Percentiles rank a stretch among this genome's conserved stretches.
Conservation (phyloP, 176 grass and related monocot species). For the Eragrostis curvula region DNA sequence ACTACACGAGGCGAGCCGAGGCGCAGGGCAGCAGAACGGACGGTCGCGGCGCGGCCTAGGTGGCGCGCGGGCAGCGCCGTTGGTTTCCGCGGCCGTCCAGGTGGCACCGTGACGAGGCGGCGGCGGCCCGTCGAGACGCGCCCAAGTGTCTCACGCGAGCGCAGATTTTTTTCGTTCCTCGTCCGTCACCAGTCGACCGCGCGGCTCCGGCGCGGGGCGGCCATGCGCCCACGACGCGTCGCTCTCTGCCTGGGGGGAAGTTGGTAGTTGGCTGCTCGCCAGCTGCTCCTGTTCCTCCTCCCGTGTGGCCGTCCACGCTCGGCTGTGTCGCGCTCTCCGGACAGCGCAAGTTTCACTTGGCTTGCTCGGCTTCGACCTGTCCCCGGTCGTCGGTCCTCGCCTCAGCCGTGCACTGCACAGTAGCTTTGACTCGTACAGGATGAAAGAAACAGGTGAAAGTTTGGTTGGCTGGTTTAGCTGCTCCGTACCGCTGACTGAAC, state of each 20-base stretch:
- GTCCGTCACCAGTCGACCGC: no score
- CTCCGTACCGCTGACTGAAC: background rate
- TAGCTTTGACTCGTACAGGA: background rate
- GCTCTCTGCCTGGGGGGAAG: background rate
- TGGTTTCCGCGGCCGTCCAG: background rate
- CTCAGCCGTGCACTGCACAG: background rate
- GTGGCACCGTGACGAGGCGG: conserved; percentile 6
- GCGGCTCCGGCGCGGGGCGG: no score
- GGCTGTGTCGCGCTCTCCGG: background rate
- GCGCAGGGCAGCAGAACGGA: background rate
- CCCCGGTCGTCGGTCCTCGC: background rate
- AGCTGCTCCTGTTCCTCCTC: background rate
- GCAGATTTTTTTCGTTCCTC: background rate
- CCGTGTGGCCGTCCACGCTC: background rate
- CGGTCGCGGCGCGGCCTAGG: conserved; percentile 27
- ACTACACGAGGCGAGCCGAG: background rate
- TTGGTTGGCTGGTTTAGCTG: background rate
- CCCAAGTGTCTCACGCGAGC: background rate
- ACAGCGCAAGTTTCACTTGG: background rate
- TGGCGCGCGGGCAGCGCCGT: conserved; percentile 27
- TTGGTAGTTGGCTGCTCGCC: background rate
- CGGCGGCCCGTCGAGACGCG: background rate
- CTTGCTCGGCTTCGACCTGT: background rate
- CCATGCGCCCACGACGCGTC: background rate
- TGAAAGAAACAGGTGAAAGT: background rate